Conservation (phyloP, 2,329 filamentous ascomycete genomes). For the Pezicula radicicola region DNA sequence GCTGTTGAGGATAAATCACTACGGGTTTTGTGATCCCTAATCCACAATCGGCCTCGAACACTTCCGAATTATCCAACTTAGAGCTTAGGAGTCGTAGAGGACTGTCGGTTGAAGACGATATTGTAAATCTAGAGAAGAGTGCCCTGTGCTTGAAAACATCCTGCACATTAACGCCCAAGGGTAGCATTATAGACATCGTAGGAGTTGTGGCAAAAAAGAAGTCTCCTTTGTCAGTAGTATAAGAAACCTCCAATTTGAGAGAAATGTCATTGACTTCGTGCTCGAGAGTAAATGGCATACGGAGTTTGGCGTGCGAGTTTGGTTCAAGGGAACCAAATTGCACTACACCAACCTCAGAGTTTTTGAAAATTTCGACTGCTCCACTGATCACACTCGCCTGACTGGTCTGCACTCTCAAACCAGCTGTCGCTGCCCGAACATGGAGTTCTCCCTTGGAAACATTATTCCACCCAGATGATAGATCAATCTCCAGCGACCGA, state of each 20-base stretch:
- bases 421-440: slow-evolving; percentile 62
- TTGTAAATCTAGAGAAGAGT: slow-evolving; percentile 86
- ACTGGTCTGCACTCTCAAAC: slow-evolving; percentile 59
- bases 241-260: slow-evolving; percentile 73
- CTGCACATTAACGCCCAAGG: slow-evolving; percentile 92
- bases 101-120: slow-evolving; percentile 73
- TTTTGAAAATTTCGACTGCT: slow-evolving; percentile 40
- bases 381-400: slow-evolving; percentile 51
- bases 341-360: slow-evolving; percentile 52
- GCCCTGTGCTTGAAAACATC: slow-evolving; percentile 85
- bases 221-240: slow-evolving; percentile 62
- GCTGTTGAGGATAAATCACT: slow-evolving; percentile 75
- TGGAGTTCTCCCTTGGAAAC: slow-evolving; percentile 57
- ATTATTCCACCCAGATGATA: slow-evolving; percentile 73
- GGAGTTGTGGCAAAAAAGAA: slow-evolving; percentile 63
- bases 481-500: slow-evolving; percentile 71
- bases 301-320: slow-evolving; percentile 51
- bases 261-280: slow-evolving; percentile 69
- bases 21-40: slow-evolving; percentile 49
- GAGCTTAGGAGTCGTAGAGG: slow-evolving; percentile 74
- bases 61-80: slow-evolving; percentile 65
- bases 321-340: slow-evolving; percentile 44
- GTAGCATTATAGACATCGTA: slow-evolving; percentile 69
- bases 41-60: slow-evolving; percentile 64
- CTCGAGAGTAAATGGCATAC: slow-evolving; percentile 81